These are phyloP conservation scores for Suhomyces sp. DNA, from an alignment of 805 yeast species.

Conservation along the genomic window DNA sequence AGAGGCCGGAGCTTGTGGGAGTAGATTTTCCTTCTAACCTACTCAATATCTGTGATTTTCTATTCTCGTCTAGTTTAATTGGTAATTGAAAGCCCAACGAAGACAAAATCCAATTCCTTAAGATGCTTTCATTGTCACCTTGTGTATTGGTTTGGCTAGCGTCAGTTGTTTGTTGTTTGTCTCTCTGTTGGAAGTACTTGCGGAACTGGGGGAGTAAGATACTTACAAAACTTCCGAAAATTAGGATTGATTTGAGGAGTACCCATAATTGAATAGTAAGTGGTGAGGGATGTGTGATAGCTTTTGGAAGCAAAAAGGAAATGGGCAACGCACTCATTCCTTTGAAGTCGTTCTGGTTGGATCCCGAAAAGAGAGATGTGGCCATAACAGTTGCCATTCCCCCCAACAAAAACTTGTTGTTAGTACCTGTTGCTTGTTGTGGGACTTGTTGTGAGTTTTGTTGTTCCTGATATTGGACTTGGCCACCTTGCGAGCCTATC, in stretches of 20 bases:
- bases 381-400: conserved; percentile 67
- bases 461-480: conserved; percentile 14
- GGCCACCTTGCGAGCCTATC: conserved; percentile 7
- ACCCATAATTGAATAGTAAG: conserved; percentile 12
- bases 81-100: conserved; percentile 32
- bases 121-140: conserved; percentile 2
- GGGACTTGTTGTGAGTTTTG: conserved; percentile 11
- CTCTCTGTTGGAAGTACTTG: not conserved
- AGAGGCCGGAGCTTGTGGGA: not conserved
- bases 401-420: conserved; percentile 55
- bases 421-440: conserved; percentile 17
- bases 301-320: conserved; percentile 13
- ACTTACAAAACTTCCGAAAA: conserved; percentile 11
- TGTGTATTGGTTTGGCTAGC: not conserved
- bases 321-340: conserved; percentile 50
- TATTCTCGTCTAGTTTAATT: conserved; percentile 13
- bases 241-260: conserved; percentile 10
- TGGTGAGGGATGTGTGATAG: conserved; percentile 13
- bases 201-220: conserved; percentile 11
- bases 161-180: conserved; percentile 2
- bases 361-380: conserved; percentile 55
- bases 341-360: conserved; percentile 36
- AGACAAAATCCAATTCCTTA: conserved; percentile 25
- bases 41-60: conserved; percentile 14
- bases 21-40: conserved; percentile 23